Evolutionary conservation across 228 moss, liverwort and hornwort species (phyloP), one percentile per base, ranked within the genome.

Genomic region (Sphagnum magellanicum): DNA sequence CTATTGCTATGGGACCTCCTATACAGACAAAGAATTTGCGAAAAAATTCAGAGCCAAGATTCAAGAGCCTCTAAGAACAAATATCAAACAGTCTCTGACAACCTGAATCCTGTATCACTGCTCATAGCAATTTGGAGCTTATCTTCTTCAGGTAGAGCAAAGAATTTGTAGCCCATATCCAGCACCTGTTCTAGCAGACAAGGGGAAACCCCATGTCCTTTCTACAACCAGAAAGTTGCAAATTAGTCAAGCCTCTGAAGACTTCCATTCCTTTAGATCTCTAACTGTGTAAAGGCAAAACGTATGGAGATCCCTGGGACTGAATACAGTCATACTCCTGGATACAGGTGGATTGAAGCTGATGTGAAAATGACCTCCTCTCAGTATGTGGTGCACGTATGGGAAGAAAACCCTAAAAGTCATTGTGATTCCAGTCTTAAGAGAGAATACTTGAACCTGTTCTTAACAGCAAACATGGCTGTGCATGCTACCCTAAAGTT

Each of bases 201-300:
- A 5, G 67, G 73, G 58, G 94, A 67, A 67, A 98, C 87, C 46
- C 92, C 92, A 71, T 98, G 98, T 48, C 98, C 98, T 70, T 79
- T 84, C 93, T 97, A 82, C 78, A 79, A 63, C 53, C 59, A 48
- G 60, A 70, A 7, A 60, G 66, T 49, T 50, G 5, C 32, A 32
- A 32, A 32, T 32, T 32, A 32, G 32, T 32, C 32, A 32, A 32
- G 32, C 32, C 32, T 32, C 32, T 32, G 32, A 32, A 32, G 32
- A 32, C 32, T 32, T 32, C 32, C 32, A 32, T 32, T 32, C 32
- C 32, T 32, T 32, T 32, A 32, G 32, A 32, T 32, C 32, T 32
- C 32, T 32, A 32, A 32, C 32, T 32, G 32, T 32, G 32, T 32
- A 32, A 32, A 32, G 32, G 32, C 32, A 32, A 32, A 32, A 32